Evolutionary conservation across 2,329 filamentous ascomycete genomes (phyloP).

Genomic region (Coccinonectria pachysandricola): DNA sequence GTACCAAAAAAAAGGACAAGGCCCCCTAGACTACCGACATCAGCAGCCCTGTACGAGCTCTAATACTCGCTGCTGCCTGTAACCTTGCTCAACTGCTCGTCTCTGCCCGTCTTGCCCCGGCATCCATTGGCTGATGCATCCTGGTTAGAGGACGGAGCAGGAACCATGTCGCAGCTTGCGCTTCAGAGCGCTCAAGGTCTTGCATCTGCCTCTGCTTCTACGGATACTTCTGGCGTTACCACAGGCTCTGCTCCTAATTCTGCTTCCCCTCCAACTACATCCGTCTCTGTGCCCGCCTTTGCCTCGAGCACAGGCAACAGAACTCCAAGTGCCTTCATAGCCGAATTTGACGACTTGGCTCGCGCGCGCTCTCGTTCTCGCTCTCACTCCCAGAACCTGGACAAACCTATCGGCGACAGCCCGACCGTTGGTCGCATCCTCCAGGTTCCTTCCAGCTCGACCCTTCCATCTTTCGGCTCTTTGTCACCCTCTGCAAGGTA

Average conservation of each 20-base stretch:
- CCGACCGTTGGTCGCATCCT: slow-evolving; percentile 33
- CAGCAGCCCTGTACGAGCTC: no score
- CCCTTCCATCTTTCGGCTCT: slow-evolving; percentile 12
- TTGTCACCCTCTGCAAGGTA: slow-evolving; percentile 19
- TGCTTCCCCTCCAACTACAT: slow-evolving; percentile 7
- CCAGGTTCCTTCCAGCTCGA: slow-evolving; percentile 12
- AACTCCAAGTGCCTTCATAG: no score
- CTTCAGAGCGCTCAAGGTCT: slow-evolving; percentile 33
- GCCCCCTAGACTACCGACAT: no score
- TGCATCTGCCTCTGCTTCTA: slow-evolving; percentile 6
- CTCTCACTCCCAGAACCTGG: slow-evolving; percentile 12
- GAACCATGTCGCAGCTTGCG: slow-evolving; percentile 45
- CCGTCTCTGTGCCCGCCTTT: no score
- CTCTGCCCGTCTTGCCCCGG: slow-evolving; percentile 13
- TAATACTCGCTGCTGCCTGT: slow-evolving; percentile 15
- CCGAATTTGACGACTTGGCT: no score
- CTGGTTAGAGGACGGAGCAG: slow-evolving; percentile 25
- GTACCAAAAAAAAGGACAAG: no score
- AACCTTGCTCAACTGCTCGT: slow-evolving; percentile 18
- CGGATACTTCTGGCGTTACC: slow-evolving; percentile 1
- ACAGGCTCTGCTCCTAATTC: slow-evolving; percentile 7
- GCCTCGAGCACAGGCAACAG: no score
- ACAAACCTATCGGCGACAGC: slow-evolving; percentile 30
- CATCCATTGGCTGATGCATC: slow-evolving; percentile 20
- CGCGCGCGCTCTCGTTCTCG: slow-evolving; percentile 5